These are phyloP conservation scores for Eimeria maxima DNA, from an alignment of 169 alveolate species.

Conservation along the genomic window DNA sequence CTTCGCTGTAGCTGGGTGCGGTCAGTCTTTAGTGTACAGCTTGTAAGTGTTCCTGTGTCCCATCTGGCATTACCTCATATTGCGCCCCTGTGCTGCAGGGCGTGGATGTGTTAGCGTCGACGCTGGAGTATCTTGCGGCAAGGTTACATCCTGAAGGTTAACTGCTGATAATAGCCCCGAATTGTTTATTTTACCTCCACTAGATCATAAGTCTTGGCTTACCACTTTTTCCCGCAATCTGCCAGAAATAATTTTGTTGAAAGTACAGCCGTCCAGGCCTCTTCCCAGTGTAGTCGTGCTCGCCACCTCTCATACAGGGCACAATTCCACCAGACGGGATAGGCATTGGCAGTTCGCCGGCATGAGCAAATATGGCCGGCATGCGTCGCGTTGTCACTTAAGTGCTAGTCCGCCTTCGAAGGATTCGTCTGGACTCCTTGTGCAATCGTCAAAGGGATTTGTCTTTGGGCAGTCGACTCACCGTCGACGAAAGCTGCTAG, in stretches of 20 bases:
- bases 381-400: neutral
- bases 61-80: neutral
- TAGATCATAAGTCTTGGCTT: neutral
- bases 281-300: neutral
- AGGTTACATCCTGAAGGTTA: neutral
- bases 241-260: neutral
- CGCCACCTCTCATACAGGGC: neutral
- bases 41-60: neutral
- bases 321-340: neutral
- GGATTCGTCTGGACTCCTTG: slow-evolving; percentile 23
- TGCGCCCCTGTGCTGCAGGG: slow-evolving; percentile 58
- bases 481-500: slow-evolving; percentile 11
- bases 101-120: slow-evolving; percentile 60
- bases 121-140: slow-evolving; percentile 57
- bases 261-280: neutral
- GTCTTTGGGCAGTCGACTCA: slow-evolving; percentile 12
- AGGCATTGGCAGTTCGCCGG: neutral
- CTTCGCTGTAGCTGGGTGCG: neutral
- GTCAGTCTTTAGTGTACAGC: neutral
- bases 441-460: slow-evolving; percentile 3
- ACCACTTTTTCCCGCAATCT: neutral
- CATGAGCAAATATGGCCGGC: neutral
- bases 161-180: neutral
- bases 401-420: neutral
- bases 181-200: neutral